Evolutionary conservation across 1,284 basidiomycete species (phyloP), one percentile per base, ranked within the genome.

Genomic region (Tylopilus sp.): DNA sequence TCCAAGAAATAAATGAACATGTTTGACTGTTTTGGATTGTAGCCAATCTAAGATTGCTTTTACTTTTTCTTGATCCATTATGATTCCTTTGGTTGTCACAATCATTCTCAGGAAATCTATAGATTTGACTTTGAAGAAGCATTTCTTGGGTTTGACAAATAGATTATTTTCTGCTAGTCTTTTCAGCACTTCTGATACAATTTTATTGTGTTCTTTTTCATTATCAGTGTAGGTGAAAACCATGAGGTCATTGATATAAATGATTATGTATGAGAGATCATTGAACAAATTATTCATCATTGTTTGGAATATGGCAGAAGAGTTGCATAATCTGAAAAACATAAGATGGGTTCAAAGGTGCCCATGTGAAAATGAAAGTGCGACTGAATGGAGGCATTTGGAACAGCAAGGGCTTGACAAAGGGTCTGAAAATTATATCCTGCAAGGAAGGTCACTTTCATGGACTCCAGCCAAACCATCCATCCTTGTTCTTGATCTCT

Each of bases 51-150:
- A 38, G 16, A 86, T 70, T 1, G 76, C 76, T n/a, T 76, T 38
- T 0, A 86, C 68, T 67, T 87, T 86, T 3, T 64, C 65, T 0
- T 72, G 69, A 60, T 83, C 79, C 82, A 85, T 84, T 0, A 53
- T 22, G 6, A 84, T 60, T 0, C 74, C 73, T 7, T 75, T 65
- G 55, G 69, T 22, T 1, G 54, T 53, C 5, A 84, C 70, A 53
- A 81, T 70, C 58, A 81, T 74, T 3, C 84, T 83, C 0, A 87
- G 70, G 70, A 81, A 86, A n/a, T 82, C 77, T 3, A 80, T 69
- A 29, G 70, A 22, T 5, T 41, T 26, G 18, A 61, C 36, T 32
- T 75, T 63, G 69, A 85, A 85, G 0, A 69, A 58, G 65, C 83
- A 85, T 61, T 86, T 85, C 62, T 80, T 75, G 6, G 72, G 65